Conservation (phyloP, 495 filamentous ascomycete species). For the Friedmanniomyces simplex region DNA sequence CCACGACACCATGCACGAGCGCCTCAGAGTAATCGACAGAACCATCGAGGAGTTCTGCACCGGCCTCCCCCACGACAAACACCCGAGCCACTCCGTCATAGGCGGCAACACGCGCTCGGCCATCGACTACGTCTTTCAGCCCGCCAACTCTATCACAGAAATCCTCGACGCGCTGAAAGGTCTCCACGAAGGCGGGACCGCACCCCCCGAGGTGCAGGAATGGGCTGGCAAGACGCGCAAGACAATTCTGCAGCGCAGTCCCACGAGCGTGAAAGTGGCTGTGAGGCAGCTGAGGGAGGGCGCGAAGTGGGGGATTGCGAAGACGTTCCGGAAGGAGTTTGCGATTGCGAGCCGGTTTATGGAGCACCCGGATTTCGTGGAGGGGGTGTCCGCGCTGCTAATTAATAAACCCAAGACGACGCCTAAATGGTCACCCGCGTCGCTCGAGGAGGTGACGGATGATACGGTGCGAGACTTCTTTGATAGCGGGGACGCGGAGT, state of each 20-base stretch:
- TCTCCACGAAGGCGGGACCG: slow-evolving; percentile 4
- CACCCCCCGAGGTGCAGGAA: slow-evolving; percentile 7
- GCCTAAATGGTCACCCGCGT: slow-evolving; percentile 62
- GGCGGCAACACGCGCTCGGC: slow-evolving; percentile 54
- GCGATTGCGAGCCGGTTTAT: slow-evolving; percentile 75
- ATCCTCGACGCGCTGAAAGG: slow-evolving; percentile 12
- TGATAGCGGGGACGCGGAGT: slow-evolving; percentile 23
- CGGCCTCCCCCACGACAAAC: slow-evolving; percentile 56
- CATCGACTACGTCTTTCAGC: slow-evolving; percentile 51
- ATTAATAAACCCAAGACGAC: slow-evolving; percentile 50
- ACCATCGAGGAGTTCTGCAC: slow-evolving; percentile 88
- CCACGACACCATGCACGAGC: slow-evolving; percentile 46
- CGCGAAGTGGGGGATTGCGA: slow-evolving; percentile 58
- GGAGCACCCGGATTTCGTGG: slow-evolving; percentile 73
- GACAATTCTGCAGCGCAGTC: slow-evolving; percentile 63
- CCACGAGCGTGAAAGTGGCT: slow-evolving; percentile 73
- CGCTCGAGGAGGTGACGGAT: slow-evolving; percentile 48
- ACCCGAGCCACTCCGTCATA: slow-evolving; percentile 36
- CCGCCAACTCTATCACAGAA: slow-evolving; percentile 1
- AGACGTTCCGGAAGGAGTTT: slow-evolving; percentile 77
- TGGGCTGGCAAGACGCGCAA: slow-evolving; percentile 71
- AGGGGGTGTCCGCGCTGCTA: slow-evolving; percentile 70
- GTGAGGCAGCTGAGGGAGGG: slow-evolving; percentile 71
- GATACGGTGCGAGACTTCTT: slow-evolving; percentile 52
- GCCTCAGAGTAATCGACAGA: slow-evolving; percentile 60